A percentile compares a stretch with the other conserved stretches of the same genome.
Evolutionary conservation across 106 monocot species (phyloP).

Genomic region (Platanthera zijinensis): DNA sequence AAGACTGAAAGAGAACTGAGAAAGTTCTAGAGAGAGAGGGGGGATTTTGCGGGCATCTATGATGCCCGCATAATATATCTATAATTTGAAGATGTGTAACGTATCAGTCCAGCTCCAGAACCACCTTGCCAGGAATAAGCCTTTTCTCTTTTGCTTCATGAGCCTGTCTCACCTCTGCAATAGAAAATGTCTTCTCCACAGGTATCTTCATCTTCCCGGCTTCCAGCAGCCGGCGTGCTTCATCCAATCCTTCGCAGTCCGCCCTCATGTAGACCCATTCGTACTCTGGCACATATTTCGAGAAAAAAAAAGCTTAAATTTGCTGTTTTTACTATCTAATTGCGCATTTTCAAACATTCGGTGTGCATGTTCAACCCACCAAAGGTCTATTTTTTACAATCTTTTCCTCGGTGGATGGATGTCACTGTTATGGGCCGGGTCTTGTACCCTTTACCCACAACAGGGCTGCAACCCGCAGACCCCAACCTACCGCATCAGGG

Average conservation of each 20-base stretch:
- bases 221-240: conserved; percentile 63
- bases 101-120: conserved; percentile 69
- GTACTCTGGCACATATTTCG: conserved; percentile 50
- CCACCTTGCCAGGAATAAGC: conserved; percentile 76
- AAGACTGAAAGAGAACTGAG: no score
- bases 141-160: conserved; percentile 86
- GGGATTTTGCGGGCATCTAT: no score
- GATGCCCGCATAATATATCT: no score
- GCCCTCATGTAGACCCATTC: conserved; percentile 95
- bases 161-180: conserved; percentile 73
- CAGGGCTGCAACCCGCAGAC: no score
- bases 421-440: not conserved
- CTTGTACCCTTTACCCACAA: no score
- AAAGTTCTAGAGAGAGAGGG: no score
- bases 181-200: conserved; percentile 74
- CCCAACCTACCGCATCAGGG: no score
- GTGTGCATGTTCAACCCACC: no score
- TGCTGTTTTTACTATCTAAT: not conserved
- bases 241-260: conserved; percentile 78
- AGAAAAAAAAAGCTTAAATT: not conserved
- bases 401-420: not conserved
- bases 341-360: no score
- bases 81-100: no score
- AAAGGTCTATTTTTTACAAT: no score
- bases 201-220: conserved; percentile 88